These are phyloP conservation scores for Plasmodium berghei DNA, from an alignment of 169 alveolate species.

Conservation along the genomic window DNA sequence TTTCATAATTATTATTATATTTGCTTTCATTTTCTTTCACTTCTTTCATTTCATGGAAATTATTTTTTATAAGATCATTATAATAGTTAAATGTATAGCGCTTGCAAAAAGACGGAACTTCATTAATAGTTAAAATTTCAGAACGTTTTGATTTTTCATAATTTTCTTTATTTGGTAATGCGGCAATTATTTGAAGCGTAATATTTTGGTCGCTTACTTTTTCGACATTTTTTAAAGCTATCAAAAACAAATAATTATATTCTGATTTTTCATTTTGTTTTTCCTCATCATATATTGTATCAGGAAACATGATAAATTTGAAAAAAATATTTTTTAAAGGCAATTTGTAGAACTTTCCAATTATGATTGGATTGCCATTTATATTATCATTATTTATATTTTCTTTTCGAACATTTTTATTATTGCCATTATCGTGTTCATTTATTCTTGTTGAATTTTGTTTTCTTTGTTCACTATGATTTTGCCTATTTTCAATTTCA, in stretches of 20 bases:
- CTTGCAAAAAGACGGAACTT: conserved; percentile 23
- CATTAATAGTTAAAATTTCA: conserved; percentile 15
- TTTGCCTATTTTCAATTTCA: conserved; percentile 1
- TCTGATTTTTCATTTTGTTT: background rate
- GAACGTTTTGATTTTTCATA: background rate
- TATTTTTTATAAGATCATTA: background rate
- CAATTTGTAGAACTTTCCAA: conserved; percentile 26
- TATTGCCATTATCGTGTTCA: background rate
- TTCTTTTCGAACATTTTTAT: background rate
- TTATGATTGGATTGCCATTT: too few relatives aligned
- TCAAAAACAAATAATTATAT: conserved; percentile 25
- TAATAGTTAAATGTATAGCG: conserved; percentile 13
- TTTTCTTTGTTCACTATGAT: conserved; percentile 14
- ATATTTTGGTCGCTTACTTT: conserved; percentile 3
- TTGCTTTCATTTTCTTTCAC: background rate
- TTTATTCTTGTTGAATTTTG: conserved; percentile 7
- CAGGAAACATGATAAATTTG: conserved; percentile 10
- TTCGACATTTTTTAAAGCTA: conserved; percentile 25
- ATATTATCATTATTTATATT: too few relatives aligned
- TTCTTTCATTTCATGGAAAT: background rate
- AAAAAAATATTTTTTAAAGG: conserved; percentile 28
- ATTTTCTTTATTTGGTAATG: conserved; percentile 2
- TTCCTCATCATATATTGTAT: background rate
- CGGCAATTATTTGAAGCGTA: conserved; percentile 13
- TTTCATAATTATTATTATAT: background rate